phyloP scores from a whole-genome alignment of 1,284 basidiomycete species.

The Tilletiaria anomala region DNA sequence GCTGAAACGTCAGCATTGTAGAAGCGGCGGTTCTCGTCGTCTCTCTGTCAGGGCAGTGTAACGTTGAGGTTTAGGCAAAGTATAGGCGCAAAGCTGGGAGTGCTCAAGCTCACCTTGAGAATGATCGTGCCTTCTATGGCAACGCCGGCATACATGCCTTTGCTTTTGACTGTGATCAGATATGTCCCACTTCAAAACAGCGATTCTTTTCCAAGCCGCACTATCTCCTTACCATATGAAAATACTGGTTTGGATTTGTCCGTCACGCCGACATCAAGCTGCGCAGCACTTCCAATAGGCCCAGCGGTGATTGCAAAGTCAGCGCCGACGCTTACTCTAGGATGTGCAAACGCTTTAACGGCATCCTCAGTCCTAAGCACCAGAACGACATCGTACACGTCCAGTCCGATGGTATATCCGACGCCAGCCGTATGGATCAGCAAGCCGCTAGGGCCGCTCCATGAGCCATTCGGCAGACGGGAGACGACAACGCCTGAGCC shows the following conservation, averaged over 20 bases:
- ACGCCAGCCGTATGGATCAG: too few species aligned
- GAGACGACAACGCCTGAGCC: slow-evolving; percentile 90
- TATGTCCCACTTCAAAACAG: slow-evolving; percentile 53
- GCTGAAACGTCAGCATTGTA: too few species aligned
- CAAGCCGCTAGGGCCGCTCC: slow-evolving; percentile 90
- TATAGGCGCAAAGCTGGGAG: too few species aligned
- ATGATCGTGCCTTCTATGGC: slow-evolving; percentile 89
- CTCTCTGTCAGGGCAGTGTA: too few species aligned
- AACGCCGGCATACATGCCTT: slow-evolving; percentile 72
- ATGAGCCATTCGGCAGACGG: slow-evolving; percentile 83
- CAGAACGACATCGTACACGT: slow-evolving; percentile 41
- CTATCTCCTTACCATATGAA: too few species aligned
- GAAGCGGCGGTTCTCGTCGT: too few species aligned
- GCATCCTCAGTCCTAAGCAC: slow-evolving; percentile 34
- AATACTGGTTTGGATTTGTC: background rate
- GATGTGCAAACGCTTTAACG: slow-evolving; percentile 25
- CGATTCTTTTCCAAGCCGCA: too few species aligned
- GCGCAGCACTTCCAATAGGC: slow-evolving; percentile 39
- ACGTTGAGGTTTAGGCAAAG: too few species aligned
- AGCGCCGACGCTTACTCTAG: slow-evolving; percentile 34
- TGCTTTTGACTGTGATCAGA: slow-evolving; percentile 74
- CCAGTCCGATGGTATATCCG: slow-evolving; percentile 20
- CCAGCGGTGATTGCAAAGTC: slow-evolving; percentile 33
- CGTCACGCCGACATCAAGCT: slow-evolving; percentile 18
- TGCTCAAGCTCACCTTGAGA: too few species aligned